A percentile compares a stretch with the other conserved stretches of the same genome.
Evolutionary conservation across 768 basidiomycete species (phyloP).

Genomic region (Auricularia sp.): DNA sequence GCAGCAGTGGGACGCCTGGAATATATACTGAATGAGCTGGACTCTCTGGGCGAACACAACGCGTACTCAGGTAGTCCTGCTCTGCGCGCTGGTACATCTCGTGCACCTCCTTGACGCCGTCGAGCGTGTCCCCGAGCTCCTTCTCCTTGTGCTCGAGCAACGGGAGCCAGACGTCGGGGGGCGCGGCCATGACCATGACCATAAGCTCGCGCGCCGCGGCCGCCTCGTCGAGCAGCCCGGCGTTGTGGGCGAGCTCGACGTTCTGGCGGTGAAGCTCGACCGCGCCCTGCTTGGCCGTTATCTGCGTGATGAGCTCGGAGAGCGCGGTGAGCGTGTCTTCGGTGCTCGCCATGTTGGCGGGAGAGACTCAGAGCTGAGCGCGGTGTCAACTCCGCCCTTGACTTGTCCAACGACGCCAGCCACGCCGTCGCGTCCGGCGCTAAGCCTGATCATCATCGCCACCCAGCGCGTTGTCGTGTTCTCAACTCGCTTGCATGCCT

Average conservation of each 20-base stretch:
- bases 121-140: slow-evolving; percentile 29
- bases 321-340: slow-evolving; percentile 37
- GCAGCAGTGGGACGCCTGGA: slow-evolving; percentile 66
- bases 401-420: no score
- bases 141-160: slow-evolving; percentile 45
- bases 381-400: no score
- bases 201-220: slow-evolving; percentile 58
- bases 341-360: background rate
- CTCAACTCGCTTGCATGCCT: no score
- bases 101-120: slow-evolving; percentile 47
- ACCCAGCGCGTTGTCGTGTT: no score
- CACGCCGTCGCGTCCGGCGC: no score
- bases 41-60: slow-evolving; percentile 6
- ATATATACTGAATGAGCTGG: slow-evolving; percentile 14
- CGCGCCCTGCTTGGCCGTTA: slow-evolving; percentile 39
- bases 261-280: slow-evolving; percentile 58
- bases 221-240: slow-evolving; percentile 50
- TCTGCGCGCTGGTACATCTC: slow-evolving; percentile 58
- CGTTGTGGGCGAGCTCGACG: slow-evolving; percentile 46
- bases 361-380: no score
- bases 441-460: no score
- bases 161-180: slow-evolving; percentile 67
- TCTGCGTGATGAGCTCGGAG: slow-evolving; percentile 21
- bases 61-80: slow-evolving; percentile 71
- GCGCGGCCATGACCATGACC: slow-evolving; percentile 49